Evolutionary conservation across 148 eudicot species (phyloP), one percentile per base, ranked within the genome.

Genomic region (Cornus suecica): DNA sequence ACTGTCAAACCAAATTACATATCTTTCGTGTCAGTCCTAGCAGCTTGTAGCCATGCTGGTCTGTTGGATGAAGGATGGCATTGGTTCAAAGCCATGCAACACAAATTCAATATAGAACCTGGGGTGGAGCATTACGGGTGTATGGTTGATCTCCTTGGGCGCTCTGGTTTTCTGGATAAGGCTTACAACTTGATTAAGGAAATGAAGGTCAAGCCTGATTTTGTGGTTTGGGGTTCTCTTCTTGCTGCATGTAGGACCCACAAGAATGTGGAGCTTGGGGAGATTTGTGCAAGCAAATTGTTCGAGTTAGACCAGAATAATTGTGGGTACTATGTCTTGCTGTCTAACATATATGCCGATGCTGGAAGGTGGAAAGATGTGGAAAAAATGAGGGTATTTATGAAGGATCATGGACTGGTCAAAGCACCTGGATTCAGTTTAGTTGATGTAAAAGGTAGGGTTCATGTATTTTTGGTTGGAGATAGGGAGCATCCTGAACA

Each of bases 21-120:
- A 65, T 88, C 91, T 65, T 86, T 83, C 71, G 87, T 90, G 30
- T 88, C 94, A 18, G 91, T 90, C 68, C 78, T 90, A 69, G 88
- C 94, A 74, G 87, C 94, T 16, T 90, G 91, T 76, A 88, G 94
- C 82, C 94, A 88, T 80, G 91, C 94, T 71, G 94, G 94, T 73
- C 85, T 90, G 30, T 80, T 90, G 20, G 89, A 88, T 28, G 89
- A 90, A 81, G 91, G 88, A 0, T 83, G 89, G 88, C 82, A 77
- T 60, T 88, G 85, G 84, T 86, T 90, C 60, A 77, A 61, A 45
- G 58, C 79, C 52, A 90, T 90, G 93, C 86, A 84, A 83, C 65
- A 66, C 62, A 80, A 81, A 31, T 90, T 77, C 75, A 65, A 67
- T 10, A 68, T 90, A 24, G 74, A 86, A 27, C 91, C 90, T 4